Percentiles rank a stretch among this genome's conserved stretches.
These are phyloP conservation scores for Rhizopogon rudus DNA, from an alignment of 768 basidiomycete species.

Conservation along the genomic window DNA sequence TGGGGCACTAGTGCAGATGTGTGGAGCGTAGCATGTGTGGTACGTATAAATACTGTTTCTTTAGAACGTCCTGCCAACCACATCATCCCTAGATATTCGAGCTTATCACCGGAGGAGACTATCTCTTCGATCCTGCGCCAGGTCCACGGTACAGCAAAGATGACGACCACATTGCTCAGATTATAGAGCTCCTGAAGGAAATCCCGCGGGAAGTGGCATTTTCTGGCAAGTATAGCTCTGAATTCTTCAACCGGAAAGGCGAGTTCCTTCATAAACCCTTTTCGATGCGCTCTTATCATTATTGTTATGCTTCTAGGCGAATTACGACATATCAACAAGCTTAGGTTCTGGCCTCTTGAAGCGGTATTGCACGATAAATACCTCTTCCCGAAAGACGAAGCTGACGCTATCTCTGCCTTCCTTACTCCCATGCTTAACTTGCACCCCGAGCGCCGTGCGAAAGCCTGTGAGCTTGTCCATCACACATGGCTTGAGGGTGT, in stretches of 20 bases:
- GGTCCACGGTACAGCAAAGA: constrained; percentile 95
- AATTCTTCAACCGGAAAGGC: constrained; percentile 98
- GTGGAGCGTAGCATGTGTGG: constrained; percentile 95
- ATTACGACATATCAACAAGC: constrained; percentile 89
- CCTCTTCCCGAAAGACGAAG: constrained; percentile 79
- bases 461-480: constrained; percentile 78
- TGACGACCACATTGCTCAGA: constrained; percentile 96
- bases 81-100: constrained; percentile 72
- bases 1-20: constrained; percentile 96
- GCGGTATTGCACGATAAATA: constrained; percentile 92
- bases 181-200: constrained; percentile 93
- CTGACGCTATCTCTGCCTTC: constrained; percentile 77
- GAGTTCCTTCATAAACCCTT: constrained; percentile 10
- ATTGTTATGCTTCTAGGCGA: constrained; percentile 44
- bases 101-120: constrained; percentile 93
- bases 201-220: constrained; percentile 80
- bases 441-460: constrained; percentile 84
- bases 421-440: constrained; percentile 87
- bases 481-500: constrained; percentile 86
- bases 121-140: constrained; percentile 95
- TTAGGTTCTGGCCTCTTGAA: constrained; percentile 87
- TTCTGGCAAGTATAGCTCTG: constrained; percentile 86
- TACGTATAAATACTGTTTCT: constrained; percentile 22
- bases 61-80: neutral
- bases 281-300: neutral